Percentiles rank a stretch among this genome's conserved stretches.
Conservation (phyloP, 2,329 filamentous ascomycete genomes). For the Diaporthe batatas region DNA sequence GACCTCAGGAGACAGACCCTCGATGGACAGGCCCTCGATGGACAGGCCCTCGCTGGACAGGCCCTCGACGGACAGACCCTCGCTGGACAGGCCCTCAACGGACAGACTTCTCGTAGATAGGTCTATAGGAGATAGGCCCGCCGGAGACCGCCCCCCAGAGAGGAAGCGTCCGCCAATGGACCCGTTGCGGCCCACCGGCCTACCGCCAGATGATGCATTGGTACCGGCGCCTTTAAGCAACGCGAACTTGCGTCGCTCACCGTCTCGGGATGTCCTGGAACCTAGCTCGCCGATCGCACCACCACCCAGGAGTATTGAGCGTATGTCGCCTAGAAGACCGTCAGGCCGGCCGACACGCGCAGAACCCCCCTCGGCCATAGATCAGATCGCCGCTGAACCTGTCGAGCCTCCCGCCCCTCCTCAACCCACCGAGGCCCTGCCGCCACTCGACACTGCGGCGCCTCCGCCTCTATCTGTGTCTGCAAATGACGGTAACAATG, state of each 20-base stretch:
- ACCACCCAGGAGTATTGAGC: constrained; percentile 65
- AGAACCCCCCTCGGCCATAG: constrained; percentile 50
- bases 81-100: constrained; percentile 62
- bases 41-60: constrained; percentile 63
- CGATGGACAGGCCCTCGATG: constrained; percentile 63
- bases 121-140: constrained; percentile 40
- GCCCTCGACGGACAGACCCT: constrained; percentile 61
- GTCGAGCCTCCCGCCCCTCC: constrained; percentile 42
- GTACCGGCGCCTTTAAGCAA: constrained; percentile 72
- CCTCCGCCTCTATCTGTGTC: constrained; percentile 33
- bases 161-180: constrained; percentile 77
- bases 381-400: constrained; percentile 50
- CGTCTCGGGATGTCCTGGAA: constrained; percentile 31
- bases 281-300: constrained; percentile 45
- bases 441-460: constrained; percentile 37
- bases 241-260: constrained; percentile 56
- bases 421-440: constrained; percentile 32
- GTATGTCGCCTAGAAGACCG: constrained; percentile 62
- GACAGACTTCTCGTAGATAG: constrained; percentile 54
- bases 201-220: constrained; percentile 62
- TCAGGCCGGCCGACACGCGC: constrained; percentile 51
- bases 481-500: constrained; percentile 30
- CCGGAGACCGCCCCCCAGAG: constrained; percentile 69
- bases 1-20: constrained; percentile 50
- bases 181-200: constrained; percentile 63